Conservation (phyloP, 2,329 filamentous ascomycete species). For the Nakataea oryzae region DNA sequence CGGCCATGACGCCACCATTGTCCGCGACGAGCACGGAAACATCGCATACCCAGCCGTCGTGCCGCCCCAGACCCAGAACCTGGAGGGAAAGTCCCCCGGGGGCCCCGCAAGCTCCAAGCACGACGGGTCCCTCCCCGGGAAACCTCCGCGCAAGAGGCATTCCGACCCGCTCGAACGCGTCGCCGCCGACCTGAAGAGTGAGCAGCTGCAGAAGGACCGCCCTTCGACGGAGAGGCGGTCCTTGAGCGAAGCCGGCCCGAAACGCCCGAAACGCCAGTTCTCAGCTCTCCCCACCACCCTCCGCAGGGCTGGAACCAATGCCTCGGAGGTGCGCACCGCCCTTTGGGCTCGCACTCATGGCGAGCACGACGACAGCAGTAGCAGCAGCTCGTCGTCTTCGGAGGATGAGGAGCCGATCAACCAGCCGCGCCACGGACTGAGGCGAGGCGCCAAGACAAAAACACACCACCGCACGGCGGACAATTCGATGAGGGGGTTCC, state of each 20-base stretch:
- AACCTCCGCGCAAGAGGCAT: neutral
- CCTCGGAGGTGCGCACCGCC: conserved; percentile 17
- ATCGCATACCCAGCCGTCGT: conserved; percentile 21
- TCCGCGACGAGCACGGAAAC: conserved; percentile 18
- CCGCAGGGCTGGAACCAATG: conserved; percentile 15
- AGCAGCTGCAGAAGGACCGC: neutral
- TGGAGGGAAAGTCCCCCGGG: neutral
- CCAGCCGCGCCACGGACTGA: neutral
- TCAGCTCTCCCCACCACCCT: conserved; percentile 10
- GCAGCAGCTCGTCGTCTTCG: conserved; percentile 14
- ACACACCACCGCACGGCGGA: conserved; percentile 7
- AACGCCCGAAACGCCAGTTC: conserved; percentile 5
- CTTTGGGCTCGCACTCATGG: conserved; percentile 9
- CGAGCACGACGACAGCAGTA: conserved; percentile 11
- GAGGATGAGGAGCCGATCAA: conserved; percentile 11
- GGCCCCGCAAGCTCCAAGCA: conserved; percentile 1
- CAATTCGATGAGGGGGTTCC: conserved; percentile 40
- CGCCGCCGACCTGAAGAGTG: neutral
- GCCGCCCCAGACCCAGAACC: conserved; percentile 15
- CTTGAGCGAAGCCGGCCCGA: conserved; percentile 12
- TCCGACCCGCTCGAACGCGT: conserved; percentile 2
- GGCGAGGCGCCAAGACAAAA: conserved; percentile 4
- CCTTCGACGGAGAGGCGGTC: conserved; percentile 8
- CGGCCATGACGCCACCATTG: conserved; percentile 17
- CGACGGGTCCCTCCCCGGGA: conserved; percentile 8